phyloP scores from a whole-genome alignment of 257 asterid species.

The Echites panduratus region DNA sequence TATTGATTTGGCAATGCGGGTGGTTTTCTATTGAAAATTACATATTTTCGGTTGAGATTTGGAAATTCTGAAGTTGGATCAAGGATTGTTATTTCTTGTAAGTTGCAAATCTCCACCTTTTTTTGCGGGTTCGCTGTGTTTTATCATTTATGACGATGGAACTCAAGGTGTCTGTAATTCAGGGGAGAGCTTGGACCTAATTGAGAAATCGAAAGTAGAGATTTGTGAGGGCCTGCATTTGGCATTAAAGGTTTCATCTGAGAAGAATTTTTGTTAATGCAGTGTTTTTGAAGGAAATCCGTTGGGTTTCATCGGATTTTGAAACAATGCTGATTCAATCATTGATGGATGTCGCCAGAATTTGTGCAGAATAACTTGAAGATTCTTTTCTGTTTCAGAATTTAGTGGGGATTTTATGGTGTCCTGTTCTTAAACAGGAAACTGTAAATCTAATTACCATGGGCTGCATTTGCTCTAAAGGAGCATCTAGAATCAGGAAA shows the following conservation, averaged over 20 bases:
- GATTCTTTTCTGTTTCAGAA: slow-evolving; percentile 24
- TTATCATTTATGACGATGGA: neutral
- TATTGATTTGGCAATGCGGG: slow-evolving; percentile 47
- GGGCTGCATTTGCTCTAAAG: slow-evolving; percentile 90
- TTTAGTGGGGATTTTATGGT: slow-evolving; percentile 25
- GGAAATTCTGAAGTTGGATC: slow-evolving; percentile 19
- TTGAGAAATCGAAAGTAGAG: slow-evolving; percentile 3
- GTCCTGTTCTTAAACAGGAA: slow-evolving; percentile 48
- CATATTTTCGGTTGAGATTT: slow-evolving; percentile 11
- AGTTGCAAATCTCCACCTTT: neutral
- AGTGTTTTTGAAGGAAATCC: slow-evolving; percentile 7
- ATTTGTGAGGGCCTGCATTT: slow-evolving; percentile 8
- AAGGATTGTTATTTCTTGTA: slow-evolving; percentile 12
- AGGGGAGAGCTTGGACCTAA: slow-evolving; percentile 1
- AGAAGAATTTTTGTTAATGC: slow-evolving; percentile 1
- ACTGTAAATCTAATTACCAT: slow-evolving; percentile 35
- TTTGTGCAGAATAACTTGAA: slow-evolving; percentile 34
- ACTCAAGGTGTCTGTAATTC: neutral
- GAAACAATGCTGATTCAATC: slow-evolving; percentile 39
- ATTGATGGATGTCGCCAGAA: slow-evolving; percentile 32
- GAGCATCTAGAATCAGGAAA: slow-evolving; percentile 26
- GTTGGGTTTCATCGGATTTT: slow-evolving; percentile 17
- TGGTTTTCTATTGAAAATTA: slow-evolving; percentile 26
- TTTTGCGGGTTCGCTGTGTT: slow-evolving; percentile 8
- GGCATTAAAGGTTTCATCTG: neutral